Percentiles rank a stretch among this genome's conserved stretches.
Evolutionary conservation across 2,329 filamentous ascomycete genomes (phyloP).

Genomic region (Fusarium fujikuroi): DNA sequence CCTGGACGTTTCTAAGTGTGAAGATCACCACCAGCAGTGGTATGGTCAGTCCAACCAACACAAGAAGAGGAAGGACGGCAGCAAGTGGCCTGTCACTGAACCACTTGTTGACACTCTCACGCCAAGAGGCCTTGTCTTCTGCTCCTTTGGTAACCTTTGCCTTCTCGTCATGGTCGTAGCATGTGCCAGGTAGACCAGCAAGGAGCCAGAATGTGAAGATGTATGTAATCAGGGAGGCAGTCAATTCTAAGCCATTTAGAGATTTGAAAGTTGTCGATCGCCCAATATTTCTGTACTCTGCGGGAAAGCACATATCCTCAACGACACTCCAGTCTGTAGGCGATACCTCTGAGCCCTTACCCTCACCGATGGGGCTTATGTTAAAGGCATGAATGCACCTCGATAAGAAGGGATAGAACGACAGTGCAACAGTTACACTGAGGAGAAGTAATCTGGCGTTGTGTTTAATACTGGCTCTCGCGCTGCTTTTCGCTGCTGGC

Average conservation of each 20-base stretch:
- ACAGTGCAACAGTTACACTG: slow-evolving; percentile 18
- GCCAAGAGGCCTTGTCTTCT: neutral
- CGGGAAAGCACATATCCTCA: slow-evolving; percentile 21
- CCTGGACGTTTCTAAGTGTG: slow-evolving; percentile 15
- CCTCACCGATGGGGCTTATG: slow-evolving; percentile 17
- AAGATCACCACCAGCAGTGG: slow-evolving; percentile 24
- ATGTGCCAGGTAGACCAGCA: slow-evolving; percentile 6
- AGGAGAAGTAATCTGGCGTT: slow-evolving; percentile 22
- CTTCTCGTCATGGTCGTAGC: neutral
- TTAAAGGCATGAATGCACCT: slow-evolving; percentile 39
- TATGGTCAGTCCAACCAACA: neutral
- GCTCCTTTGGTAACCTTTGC: neutral
- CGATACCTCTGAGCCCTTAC: slow-evolving; percentile 11
- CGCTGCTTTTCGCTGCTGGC: neutral
- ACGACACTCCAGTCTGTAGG: slow-evolving; percentile 5
- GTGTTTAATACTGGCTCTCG: neutral
- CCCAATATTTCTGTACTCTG: neutral
- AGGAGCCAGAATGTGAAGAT: slow-evolving; percentile 26
- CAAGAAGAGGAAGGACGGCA: slow-evolving; percentile 12
- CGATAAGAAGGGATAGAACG: slow-evolving; percentile 42
- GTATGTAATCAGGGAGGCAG: slow-evolving; percentile 14
- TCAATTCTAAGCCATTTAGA: slow-evolving; percentile 9
- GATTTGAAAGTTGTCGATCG: slow-evolving; percentile 4
- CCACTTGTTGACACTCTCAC: neutral
- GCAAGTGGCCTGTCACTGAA: neutral